phyloP scores from a whole-genome alignment of 2,329 filamentous ascomycete species.

The Colletotrichum costaricense region DNA sequence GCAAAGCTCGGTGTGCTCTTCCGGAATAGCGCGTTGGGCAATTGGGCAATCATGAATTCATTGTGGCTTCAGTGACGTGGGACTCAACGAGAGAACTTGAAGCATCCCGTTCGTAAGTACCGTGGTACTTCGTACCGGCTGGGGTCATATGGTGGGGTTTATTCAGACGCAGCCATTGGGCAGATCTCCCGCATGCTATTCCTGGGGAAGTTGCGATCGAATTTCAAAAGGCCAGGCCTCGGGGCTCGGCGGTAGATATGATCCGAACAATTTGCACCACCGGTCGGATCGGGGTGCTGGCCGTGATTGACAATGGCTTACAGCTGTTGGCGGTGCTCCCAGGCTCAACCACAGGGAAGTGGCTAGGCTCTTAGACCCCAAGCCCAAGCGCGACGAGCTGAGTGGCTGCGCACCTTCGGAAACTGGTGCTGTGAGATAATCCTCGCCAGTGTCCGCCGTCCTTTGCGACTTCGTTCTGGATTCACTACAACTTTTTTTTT shows the following conservation, averaged over 20 bases:
- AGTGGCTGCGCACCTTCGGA: constrained; percentile 23
- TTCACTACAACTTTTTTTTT: background rate
- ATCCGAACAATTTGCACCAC: constrained; percentile 1
- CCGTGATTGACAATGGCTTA: background rate
- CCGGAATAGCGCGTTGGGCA: background rate
- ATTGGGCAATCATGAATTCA: background rate
- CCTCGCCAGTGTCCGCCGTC: constrained; percentile 17
- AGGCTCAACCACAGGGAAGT: constrained; percentile 20
- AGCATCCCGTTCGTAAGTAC: background rate
- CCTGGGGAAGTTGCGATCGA: constrained; percentile 30
- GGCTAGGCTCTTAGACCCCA: constrained; percentile 12
- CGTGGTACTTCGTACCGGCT: constrained; percentile 9
- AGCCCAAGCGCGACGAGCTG: constrained; percentile 26
- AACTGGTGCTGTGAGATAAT: constrained; percentile 27
- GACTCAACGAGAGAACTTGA: background rate
- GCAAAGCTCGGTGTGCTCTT: background rate
- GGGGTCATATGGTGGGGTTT: constrained; percentile 1
- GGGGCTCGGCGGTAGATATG: constrained; percentile 10
- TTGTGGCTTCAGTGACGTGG: constrained; percentile 24
- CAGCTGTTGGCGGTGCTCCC: constrained; percentile 4
- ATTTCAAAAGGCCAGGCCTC: constrained; percentile 21
- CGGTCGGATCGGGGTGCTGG: background rate
- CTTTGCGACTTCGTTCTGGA: constrained; percentile 28
- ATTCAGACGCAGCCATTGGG: constrained; percentile 12
- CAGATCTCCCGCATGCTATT: constrained; percentile 25